Evolutionary conservation across 2,329 filamentous ascomycete genomes (phyloP).

Genomic region (Cladosporium sp.): DNA sequence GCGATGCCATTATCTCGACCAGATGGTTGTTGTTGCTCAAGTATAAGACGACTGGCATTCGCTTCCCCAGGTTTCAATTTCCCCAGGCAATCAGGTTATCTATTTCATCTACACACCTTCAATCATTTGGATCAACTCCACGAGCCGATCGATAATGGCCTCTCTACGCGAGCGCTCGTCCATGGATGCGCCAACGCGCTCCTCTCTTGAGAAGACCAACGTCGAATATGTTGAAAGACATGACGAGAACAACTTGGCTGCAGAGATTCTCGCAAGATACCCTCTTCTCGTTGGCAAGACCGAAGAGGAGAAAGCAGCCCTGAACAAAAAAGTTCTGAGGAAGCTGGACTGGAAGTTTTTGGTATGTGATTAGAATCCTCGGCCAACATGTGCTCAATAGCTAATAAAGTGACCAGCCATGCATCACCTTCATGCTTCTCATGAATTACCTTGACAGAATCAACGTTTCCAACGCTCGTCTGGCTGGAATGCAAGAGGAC

Average conservation of each 20-base stretch:
- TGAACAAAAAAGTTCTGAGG: constrained; percentile 14
- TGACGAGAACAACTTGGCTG: background rate
- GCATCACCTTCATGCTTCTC: too few relatives aligned
- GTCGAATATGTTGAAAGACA: constrained; percentile 12
- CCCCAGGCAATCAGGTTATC: too few relatives aligned
- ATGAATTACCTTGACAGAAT: constrained; percentile 24
- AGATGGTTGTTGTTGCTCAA: background rate
- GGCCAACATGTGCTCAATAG: background rate
- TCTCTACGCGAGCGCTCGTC: too few relatives aligned
- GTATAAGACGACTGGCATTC: background rate
- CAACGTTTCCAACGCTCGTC: constrained; percentile 38
- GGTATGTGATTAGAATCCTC: constrained; percentile 11
- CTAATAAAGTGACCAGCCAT: background rate
- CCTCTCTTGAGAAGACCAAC: constrained; percentile 12
- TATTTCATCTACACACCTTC: too few relatives aligned
- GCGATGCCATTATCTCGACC: background rate
- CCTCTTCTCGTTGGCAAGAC: constrained; percentile 13
- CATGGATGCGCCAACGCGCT: background rate
- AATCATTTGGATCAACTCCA: too few relatives aligned
- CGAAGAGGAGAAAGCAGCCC: constrained; percentile 2
- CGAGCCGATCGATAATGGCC: too few relatives aligned
- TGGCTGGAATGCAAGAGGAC: constrained; percentile 44
- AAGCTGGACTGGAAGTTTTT: constrained; percentile 17
- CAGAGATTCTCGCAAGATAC: constrained; percentile 10
- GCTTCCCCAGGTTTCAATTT: background rate